These are phyloP conservation scores for Epichloe elymi DNA, from an alignment of 2,329 filamentous ascomycete species.

Conservation along the genomic window DNA sequence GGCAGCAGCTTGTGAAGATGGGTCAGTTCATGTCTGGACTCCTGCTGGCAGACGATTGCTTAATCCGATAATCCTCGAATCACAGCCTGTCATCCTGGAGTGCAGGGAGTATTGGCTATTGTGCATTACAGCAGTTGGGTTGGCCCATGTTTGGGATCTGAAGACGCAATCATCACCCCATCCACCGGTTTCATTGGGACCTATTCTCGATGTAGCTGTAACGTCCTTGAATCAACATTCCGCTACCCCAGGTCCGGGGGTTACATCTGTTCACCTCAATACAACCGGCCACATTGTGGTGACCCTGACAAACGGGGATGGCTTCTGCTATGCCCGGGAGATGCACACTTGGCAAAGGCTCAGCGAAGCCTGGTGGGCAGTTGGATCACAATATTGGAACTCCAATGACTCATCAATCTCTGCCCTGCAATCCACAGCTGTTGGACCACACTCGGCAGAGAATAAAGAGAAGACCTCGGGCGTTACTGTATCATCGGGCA, in stretches of 20 bases:
- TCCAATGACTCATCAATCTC: conserved; percentile 83
- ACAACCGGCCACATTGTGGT: conserved; percentile 74
- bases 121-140: conserved; percentile 75
- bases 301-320: conserved; percentile 89
- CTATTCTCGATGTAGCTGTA: conserved; percentile 75
- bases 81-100: conserved; percentile 88
- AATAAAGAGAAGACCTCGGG: conserved; percentile 32
- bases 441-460: conserved; percentile 41
- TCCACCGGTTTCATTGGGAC: conserved; percentile 77
- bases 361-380: conserved; percentile 97
- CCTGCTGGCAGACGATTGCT: conserved; percentile 77
- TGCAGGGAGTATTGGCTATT: conserved; percentile 81
- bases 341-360: conserved; percentile 91
- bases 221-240: conserved; percentile 64
- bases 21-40: conserved; percentile 80
- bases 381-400: conserved; percentile 98
- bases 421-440: conserved; percentile 59
- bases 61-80: conserved; percentile 75
- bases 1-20: conserved; percentile 88
- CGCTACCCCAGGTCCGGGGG: conserved; percentile 65
- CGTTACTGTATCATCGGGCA: conserved; percentile 65
- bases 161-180: conserved; percentile 72
- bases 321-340: conserved; percentile 72
- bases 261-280: conserved; percentile 87
- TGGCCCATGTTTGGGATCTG: conserved; percentile 90